Evolutionary conservation across 2,329 filamentous ascomycete species (phyloP), one percentile per base, ranked within the genome.

Genomic region (Xylariaceae sp.): DNA sequence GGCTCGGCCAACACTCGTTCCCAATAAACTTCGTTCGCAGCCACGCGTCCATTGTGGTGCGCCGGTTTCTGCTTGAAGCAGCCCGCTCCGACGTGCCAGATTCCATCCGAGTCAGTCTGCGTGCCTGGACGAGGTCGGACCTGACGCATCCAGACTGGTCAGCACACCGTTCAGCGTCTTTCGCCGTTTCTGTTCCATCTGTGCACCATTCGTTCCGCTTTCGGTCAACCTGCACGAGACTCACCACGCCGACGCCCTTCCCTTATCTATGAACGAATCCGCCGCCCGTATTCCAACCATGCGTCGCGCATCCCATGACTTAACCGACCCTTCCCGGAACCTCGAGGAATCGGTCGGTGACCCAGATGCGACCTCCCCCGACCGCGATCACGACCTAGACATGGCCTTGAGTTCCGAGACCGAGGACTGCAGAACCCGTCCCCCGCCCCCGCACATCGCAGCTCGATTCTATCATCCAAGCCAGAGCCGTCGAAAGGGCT

Each of bases 391-490:
- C 35, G 53, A 53, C 37, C 41, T 55, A 32, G 52, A 56, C n/a
- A 48, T 57, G 42, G 39, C 45, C 31, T 29, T 53, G 22, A 41
- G 35, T 27, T 31, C 56, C 28, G 55, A 65, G 35, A 61, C 63
- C 24, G 39, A 55, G 9, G 49, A 52, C 17, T 52, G 51, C 5
- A 55, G 53, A 37, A 55, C 66, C 43, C 71, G 75, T 52, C 75
- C 77, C 33, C 83, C 83, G 29, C 84, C 84, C 33, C 78, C 83
- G 19, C 81, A 79, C 52, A 81, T 89, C 52, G 83, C 83, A 47
- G 83, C 83, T 34, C 81, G 83, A 43, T 86, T 90, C 64, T 84
- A 84, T 59, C 73, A 78, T 40, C 74, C 72, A 22, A 74, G 68
- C 4, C 76, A 77, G 45, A 72, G 68, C 42, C 77, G 81, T 46